These are phyloP conservation scores for Forsythia viridissima DNA, from an alignment of 257 asterid genomes.

Conservation along the genomic window DNA sequence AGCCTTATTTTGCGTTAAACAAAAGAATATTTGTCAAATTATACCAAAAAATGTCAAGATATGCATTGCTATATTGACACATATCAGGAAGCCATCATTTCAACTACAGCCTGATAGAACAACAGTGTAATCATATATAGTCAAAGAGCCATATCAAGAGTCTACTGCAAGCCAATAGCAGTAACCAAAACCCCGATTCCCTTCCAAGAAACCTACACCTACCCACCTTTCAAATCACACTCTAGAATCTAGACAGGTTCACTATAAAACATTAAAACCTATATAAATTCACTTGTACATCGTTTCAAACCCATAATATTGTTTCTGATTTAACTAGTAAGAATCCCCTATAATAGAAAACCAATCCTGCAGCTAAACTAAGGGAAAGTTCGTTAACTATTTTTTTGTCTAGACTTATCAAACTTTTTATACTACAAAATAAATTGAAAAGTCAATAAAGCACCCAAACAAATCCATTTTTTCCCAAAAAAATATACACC, in stretches of 20 bases:
- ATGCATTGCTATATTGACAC: not conserved
- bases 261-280: not conserved
- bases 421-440: too few species aligned
- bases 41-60: not conserved
- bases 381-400: too few species aligned
- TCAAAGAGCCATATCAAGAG: not conserved
- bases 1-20: not conserved
- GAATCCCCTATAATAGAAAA: not conserved
- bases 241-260: not conserved
- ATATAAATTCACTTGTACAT: not conserved
- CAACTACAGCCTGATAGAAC: too few species aligned
- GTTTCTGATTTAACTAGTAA: not conserved
- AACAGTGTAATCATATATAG: too few species aligned
- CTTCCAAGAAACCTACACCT: not conserved
- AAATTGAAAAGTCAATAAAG: too few species aligned
- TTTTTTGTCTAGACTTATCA: too few species aligned
- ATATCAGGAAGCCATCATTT: not conserved
- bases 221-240: not conserved
- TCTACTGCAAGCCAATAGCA: not conserved
- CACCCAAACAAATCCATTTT: too few species aligned
- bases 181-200: not conserved
- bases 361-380: slow-evolving; percentile 5
- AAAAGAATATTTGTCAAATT: not conserved
- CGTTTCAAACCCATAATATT: not conserved
- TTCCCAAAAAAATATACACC: too few species aligned